Base-by-base conservation (phyloP, 306 rosid species). In the Parietaria judaica region DNA sequence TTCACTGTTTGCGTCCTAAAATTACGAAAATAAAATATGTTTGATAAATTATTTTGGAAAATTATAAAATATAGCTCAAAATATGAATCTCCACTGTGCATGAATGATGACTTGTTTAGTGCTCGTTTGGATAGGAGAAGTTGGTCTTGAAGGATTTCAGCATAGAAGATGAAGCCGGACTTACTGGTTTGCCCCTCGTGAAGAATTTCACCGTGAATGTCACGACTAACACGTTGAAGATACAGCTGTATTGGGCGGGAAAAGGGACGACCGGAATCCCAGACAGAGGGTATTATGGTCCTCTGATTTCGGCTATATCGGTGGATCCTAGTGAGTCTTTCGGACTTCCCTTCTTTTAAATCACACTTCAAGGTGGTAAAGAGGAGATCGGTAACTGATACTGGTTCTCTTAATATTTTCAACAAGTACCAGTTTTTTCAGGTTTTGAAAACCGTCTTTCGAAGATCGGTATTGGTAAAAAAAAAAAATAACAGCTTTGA, bases 261-360 rank as follows among this genome's bases (percentile, higher is more conserved):
- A 88, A 84, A 79, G 98, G 98, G 73, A 88, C 98, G 43, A 91
- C 96, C n/a, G 98, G 98, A 76, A 91, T 91, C 69, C 98, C 98
- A 14, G 61, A 69, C 31, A 79, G 98, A 82, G 96, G 98, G 63
- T 79, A 63, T 74, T 91, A 91, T 64, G 98, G 98, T 61, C 98
- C 98, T 73, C 78, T 88, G 37, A 60, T 91, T 70, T 85, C 96
- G 47, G 98, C 96, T 65, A 91, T 91, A 54, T 85, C 96, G 45
- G 88, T 88, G 51, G 78, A 83, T 70, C 88, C 96, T 47, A 91
- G 98, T 88, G 83, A 91, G 96, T 85, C 59, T 6, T 11, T 52
- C 23, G 55, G 36, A 14, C 50, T 43, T 36, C 10, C 63, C 2
- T 41, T 36, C 15, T 9, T 6, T n/a, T n/a, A n/a, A n/a, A n/a